Conservation (phyloP, 805 yeast genomes). For the Ogataea methanolica region DNA sequence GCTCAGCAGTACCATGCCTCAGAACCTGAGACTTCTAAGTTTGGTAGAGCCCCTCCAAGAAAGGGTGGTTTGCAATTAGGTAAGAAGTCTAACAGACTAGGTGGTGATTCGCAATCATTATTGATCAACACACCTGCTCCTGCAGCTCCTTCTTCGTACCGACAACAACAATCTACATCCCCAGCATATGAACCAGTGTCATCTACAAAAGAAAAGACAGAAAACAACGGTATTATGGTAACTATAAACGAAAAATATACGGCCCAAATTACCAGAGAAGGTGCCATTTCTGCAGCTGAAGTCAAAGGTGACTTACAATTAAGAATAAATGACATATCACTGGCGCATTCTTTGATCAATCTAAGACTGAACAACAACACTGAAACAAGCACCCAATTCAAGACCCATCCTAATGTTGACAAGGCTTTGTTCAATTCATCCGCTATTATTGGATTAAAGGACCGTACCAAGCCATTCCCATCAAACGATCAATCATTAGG, state of each 20-base stretch:
- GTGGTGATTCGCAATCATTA: conserved; percentile 26
- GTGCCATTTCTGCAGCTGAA: conserved; percentile 64
- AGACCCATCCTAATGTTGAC: conserved; percentile 96
- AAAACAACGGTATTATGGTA: conserved; percentile 75
- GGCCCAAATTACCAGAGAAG: conserved; percentile 81
- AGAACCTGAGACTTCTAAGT: conserved; percentile 13
- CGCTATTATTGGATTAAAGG: conserved; percentile 67
- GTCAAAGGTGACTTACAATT: conserved; percentile 88
- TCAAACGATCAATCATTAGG: conserved; percentile 86
- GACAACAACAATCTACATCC: conserved; percentile 22
- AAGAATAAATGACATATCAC: conserved; percentile 72
- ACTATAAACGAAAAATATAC: conserved; percentile 71
- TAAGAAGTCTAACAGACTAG: conserved; percentile 34
- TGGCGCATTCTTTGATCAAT: conserved; percentile 61
- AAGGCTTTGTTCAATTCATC: conserved; percentile 57
- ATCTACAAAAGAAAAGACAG: conserved; percentile 31
- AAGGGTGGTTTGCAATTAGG: conserved; percentile 82
- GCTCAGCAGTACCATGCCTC: conserved; percentile 11
- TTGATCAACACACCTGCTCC: conserved; percentile 26
- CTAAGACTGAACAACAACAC: conserved; percentile 48
- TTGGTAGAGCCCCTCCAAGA: conserved; percentile 36
- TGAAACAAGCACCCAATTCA: conserved; percentile 56
- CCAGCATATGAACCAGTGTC: conserved; percentile 13
- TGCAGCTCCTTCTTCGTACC: conserved; percentile 10
- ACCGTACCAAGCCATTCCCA: conserved; percentile 78